Evolutionary conservation across 176 grass and related monocot genomes (phyloP).

Genomic region (Tillandsia fasciculata): DNA sequence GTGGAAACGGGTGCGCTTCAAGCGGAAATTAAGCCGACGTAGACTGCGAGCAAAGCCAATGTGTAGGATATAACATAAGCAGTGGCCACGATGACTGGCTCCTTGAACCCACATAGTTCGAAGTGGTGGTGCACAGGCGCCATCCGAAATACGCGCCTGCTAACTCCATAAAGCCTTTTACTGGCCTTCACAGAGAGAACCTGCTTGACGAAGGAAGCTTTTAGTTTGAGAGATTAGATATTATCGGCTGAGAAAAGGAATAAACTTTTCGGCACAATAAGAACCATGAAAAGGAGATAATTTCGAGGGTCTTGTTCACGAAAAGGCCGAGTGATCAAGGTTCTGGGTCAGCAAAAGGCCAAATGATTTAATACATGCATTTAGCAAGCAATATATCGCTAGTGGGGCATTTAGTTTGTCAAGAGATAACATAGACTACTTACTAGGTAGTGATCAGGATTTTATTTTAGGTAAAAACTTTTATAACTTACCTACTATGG

Average conservation of each 20-base stretch:
- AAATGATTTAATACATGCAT: too few species aligned
- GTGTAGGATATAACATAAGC: conserved; percentile 68
- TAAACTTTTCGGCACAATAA: conserved; percentile 4
- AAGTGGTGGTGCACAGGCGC: conserved; percentile 46
- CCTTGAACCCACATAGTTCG: conserved; percentile 54
- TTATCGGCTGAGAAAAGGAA: background rate
- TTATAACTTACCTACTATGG: too few species aligned
- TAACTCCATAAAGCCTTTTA: conserved; percentile 27
- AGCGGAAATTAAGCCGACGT: conserved; percentile 68
- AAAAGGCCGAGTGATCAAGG: background rate
- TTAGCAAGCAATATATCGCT: too few species aligned
- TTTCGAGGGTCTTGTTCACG: background rate
- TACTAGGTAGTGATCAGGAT: too few species aligned
- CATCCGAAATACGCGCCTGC: conserved; percentile 20
- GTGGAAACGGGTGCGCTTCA: conserved; percentile 20
- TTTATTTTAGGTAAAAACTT: too few species aligned
- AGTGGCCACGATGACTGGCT: conserved; percentile 58
- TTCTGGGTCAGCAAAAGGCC: too few species aligned
- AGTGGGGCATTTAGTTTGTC: too few species aligned
- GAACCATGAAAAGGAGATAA: background rate
- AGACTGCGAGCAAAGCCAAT: conserved; percentile 61
- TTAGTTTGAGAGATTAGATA: background rate
- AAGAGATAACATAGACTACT: too few species aligned
- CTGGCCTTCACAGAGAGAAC: conserved; percentile 35
- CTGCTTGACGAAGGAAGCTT: conserved; percentile 20